Evolutionary conservation across 2,329 filamentous ascomycete species (phyloP).

Genomic region (Talaromyces albobiverticillius): DNA sequence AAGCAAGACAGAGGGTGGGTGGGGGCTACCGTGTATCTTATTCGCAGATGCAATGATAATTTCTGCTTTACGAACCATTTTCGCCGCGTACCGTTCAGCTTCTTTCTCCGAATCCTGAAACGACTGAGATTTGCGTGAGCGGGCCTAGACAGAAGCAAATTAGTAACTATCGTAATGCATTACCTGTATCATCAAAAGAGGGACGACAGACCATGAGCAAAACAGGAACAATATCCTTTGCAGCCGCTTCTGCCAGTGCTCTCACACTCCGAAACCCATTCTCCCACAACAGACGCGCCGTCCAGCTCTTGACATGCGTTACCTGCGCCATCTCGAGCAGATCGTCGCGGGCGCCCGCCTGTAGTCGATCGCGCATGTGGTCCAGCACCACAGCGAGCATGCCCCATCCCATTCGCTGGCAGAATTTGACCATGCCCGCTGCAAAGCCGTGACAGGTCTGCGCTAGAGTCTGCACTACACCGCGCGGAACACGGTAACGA

Average conservation of each 20-base stretch:
- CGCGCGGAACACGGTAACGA: constrained; percentile 69
- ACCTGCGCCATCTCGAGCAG: constrained; percentile 69
- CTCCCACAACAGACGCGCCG: constrained; percentile 71
- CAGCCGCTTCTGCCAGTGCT: constrained; percentile 66
- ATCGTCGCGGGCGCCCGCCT: constrained; percentile 69
- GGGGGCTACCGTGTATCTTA: constrained; percentile 63
- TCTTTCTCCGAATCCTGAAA: constrained; percentile 55
- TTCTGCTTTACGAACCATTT: constrained; percentile 64
- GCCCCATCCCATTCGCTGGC: constrained; percentile 72
- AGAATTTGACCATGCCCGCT: constrained; percentile 76
- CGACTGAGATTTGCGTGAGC: constrained; percentile 58
- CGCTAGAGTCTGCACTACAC: constrained; percentile 67
- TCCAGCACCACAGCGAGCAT: constrained; percentile 69
- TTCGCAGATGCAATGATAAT: constrained; percentile 68
- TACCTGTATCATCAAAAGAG: not conserved
- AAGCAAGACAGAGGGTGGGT: too few species aligned
- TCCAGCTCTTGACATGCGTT: constrained; percentile 73
- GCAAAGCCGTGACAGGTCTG: constrained; percentile 77
- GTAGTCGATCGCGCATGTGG: constrained; percentile 71
- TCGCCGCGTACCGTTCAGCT: constrained; percentile 60
- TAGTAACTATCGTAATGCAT: constrained; percentile 10
- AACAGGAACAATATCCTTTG: constrained; percentile 66
- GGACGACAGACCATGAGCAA: constrained; percentile 59
- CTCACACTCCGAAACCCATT: constrained; percentile 70
- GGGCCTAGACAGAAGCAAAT: constrained; percentile 49